phyloP scores from a whole-genome alignment of 192 early-diverging fungal genomes.

The Umbelopsis sp. region DNA sequence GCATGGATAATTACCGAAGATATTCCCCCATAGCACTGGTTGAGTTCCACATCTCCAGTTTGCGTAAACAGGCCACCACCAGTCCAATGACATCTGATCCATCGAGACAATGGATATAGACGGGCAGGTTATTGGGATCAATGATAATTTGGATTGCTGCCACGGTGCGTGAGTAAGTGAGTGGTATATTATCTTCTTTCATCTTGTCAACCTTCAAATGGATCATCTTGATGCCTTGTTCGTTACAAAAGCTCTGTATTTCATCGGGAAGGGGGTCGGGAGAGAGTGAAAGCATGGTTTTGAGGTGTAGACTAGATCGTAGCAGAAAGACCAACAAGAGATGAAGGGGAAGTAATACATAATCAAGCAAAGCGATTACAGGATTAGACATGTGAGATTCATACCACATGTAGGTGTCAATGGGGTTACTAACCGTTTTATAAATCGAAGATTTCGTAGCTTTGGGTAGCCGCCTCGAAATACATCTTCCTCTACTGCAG shows the following conservation, averaged over 20 bases:
- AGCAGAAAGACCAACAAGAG: neutral
- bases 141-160: constrained; percentile 75
- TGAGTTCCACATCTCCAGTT: constrained; percentile 87
- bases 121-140: constrained; percentile 68
- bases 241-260: constrained; percentile 64
- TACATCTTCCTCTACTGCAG: constrained; percentile 79
- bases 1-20: constrained; percentile 45
- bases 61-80: constrained; percentile 83
- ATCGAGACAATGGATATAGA: constrained; percentile 92
- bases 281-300: constrained; percentile 85
- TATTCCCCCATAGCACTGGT: constrained; percentile 75
- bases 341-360: too few relatives aligned
- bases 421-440: constrained; percentile 55
- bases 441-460: constrained; percentile 81
- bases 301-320: constrained; percentile 57
- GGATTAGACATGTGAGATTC: too few relatives aligned
- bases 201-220: constrained; percentile 78
- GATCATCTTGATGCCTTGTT: constrained; percentile 64
- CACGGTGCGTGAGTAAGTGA: constrained; percentile 74
- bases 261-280: constrained; percentile 68
- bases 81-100: constrained; percentile 86
- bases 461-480: constrained; percentile 92
- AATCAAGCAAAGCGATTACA: too few relatives aligned
- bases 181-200: constrained; percentile 81
- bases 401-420: neutral